Evolutionary conservation across 352 stramenopile genomes (phyloP).

Genomic region (Albugo laibachii): DNA sequence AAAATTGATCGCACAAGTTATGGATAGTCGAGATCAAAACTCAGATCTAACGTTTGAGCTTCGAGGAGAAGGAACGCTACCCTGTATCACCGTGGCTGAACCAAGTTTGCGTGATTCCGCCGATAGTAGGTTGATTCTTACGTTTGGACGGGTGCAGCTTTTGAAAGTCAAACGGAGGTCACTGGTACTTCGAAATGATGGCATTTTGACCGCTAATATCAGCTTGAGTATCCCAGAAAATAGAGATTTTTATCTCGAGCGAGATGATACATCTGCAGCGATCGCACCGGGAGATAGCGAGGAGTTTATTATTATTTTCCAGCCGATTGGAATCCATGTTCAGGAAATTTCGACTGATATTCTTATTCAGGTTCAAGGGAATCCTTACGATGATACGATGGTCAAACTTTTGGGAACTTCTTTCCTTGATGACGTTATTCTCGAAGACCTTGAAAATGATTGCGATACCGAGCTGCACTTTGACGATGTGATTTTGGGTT

Average conservation of each 20-base stretch:
- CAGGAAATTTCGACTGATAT: constrained; percentile 26
- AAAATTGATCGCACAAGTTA: constrained; percentile 64
- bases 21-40: constrained; percentile 30
- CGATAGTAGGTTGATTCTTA: constrained; percentile 32
- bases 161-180: constrained; percentile 45
- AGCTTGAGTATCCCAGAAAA: constrained; percentile 76
- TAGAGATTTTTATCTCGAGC: constrained; percentile 45
- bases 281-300: constrained; percentile 43
- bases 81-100: constrained; percentile 78
- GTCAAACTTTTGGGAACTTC: constrained; percentile 49
- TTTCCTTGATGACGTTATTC: constrained; percentile 68
- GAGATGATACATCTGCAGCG: constrained; percentile 55
- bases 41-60: constrained; percentile 73
- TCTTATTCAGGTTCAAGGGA: constrained; percentile 81
- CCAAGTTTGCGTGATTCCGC: constrained; percentile 38
- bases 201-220: constrained; percentile 80
- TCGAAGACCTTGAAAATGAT: constrained; percentile 69
- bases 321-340: constrained; percentile 54
- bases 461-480: constrained; percentile 74
- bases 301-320: constrained; percentile 58
- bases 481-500: constrained; percentile 47
- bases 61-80: constrained; percentile 82
- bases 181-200: constrained; percentile 79
- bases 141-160: constrained; percentile 62
- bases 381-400: constrained; percentile 74